Evolutionary conservation across 2,329 filamentous ascomycete genomes (phyloP).

Genomic region (Trichoderma guizhouense): DNA sequence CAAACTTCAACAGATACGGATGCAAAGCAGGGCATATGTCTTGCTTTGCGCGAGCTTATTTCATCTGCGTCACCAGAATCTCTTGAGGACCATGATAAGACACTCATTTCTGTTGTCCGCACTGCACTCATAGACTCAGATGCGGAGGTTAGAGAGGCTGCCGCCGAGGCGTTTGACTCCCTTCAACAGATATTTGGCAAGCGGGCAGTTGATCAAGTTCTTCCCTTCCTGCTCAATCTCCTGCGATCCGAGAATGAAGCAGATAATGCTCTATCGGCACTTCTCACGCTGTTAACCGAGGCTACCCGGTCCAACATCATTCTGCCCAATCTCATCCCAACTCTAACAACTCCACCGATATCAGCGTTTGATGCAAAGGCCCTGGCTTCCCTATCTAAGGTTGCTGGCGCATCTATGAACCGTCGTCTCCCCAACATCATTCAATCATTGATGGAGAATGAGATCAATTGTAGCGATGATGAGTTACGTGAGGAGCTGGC

Average conservation of each 20-base stretch:
- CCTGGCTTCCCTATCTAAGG: conserved; percentile 85
- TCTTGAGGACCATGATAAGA: conserved; percentile 91
- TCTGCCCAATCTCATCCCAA: conserved; percentile 91
- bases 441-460: conserved; percentile 91
- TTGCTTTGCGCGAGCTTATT: conserved; percentile 91
- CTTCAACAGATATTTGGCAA: conserved; percentile 93
- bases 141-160: conserved; percentile 86
- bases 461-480: conserved; percentile 75
- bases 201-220: conserved; percentile 88
- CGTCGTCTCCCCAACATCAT: conserved; percentile 84
- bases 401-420: conserved; percentile 88
- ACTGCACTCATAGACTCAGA: conserved; percentile 89
- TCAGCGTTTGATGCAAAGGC: conserved; percentile 93
- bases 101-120: conserved; percentile 88
- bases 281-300: conserved; percentile 91
- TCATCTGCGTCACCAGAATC: conserved; percentile 82
- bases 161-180: conserved; percentile 94
- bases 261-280: conserved; percentile 85
- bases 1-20: conserved; percentile 86
- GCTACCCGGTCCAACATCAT: conserved; percentile 94
- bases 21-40: conserved; percentile 94
- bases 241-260: conserved; percentile 81
- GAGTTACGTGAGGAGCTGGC: conserved; percentile 69
- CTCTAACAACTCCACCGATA: conserved; percentile 84
- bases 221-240: conserved; percentile 88